phyloP scores from a whole-genome alignment of 2,329 filamentous ascomycete species.

The Monilinia aucupariae region DNA sequence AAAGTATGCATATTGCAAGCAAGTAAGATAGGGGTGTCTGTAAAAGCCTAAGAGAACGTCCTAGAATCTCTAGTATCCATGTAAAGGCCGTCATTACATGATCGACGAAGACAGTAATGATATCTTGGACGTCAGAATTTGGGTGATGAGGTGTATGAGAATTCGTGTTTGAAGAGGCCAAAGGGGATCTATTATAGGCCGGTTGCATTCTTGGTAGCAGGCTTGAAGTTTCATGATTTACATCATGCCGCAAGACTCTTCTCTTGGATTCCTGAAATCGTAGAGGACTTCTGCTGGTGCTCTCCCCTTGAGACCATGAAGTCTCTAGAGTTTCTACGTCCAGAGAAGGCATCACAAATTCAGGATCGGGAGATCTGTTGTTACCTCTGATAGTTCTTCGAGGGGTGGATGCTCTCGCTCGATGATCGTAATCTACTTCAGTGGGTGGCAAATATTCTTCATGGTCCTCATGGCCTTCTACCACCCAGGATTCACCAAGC shows the following conservation, averaged over 20 bases:
- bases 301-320: constrained; percentile 26
- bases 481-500: too few species aligned
- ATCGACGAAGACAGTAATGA: constrained; percentile 18
- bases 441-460: constrained; percentile 24
- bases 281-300: constrained; percentile 18
- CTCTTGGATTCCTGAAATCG: constrained; percentile 24
- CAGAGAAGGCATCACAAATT: constrained; percentile 35
- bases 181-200: not conserved
- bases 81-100: constrained; percentile 28
- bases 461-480: constrained; percentile 22
- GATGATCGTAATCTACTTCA: constrained; percentile 20
- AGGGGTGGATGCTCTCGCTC: constrained; percentile 19
- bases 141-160: not conserved
- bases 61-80: constrained; percentile 53
- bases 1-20: constrained; percentile 55
- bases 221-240: constrained; percentile 24
- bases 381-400: constrained; percentile 22
- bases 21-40: constrained; percentile 60
- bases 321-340: constrained; percentile 31
- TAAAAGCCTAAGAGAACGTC: constrained; percentile 54
- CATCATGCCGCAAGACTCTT: constrained; percentile 21
- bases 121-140: constrained; percentile 15
- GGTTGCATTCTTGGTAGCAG: constrained; percentile 21
- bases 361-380: constrained; percentile 32
- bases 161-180: not conserved